Base-by-base conservation (phyloP, 225 moss, liverwort and hornwort genomes). In the Antitrichia curtipendula region DNA sequence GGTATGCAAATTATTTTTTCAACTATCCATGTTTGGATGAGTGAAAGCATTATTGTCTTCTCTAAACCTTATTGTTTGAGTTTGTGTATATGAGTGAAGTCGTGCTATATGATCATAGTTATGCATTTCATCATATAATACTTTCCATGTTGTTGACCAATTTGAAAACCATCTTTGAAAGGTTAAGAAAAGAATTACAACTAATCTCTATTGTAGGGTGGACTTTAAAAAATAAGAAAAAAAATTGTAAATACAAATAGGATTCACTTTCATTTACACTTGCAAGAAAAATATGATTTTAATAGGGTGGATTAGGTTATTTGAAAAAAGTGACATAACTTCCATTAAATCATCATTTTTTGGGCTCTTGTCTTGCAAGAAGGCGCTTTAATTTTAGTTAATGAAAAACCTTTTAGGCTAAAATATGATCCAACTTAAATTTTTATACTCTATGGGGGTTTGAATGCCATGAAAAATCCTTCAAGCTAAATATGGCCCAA, bases 241-340 rank as follows among this genome's bases (percentile, higher is more conserved):
- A 10, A 65, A 65, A 28, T 36, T 65, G 2, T 4, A 65, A 66
- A 21, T 12, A n/a, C 21, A n/a, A n/a, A 12, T n/a, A n/a, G 6
- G 2, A 5, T 0, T 3, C 10, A 20, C n/a, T n/a, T 66, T 66
- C n/a, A 66, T 21, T 66, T 0, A 21, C 2, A n/a, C 21, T 0
- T 66, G 21, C 13, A n/a, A 49, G 49, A 3, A 66, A n/a, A 66
- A n/a, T n/a, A n/a, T 2, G 11, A n/a, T n/a, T 66, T 21, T 66
- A n/a, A n/a, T 66, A 66, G 17, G 11, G 2, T 66, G 12, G 21
- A 66, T n/a, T 21, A 66, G 21, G 12, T 66, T 66, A 12, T 4
- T 11, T n/a, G 12, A n/a, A 66, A 64, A 10, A 21, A n/a, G 6
- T 65, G 4, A 21, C 2, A 66, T n/a, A 21, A 20, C 6, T n/a